Percentiles rank a stretch among this genome's conserved stretches.
These are phyloP conservation scores for Cordyceps cicadae DNA, from an alignment of 2,329 filamentous ascomycete genomes.

Conservation along the genomic window DNA sequence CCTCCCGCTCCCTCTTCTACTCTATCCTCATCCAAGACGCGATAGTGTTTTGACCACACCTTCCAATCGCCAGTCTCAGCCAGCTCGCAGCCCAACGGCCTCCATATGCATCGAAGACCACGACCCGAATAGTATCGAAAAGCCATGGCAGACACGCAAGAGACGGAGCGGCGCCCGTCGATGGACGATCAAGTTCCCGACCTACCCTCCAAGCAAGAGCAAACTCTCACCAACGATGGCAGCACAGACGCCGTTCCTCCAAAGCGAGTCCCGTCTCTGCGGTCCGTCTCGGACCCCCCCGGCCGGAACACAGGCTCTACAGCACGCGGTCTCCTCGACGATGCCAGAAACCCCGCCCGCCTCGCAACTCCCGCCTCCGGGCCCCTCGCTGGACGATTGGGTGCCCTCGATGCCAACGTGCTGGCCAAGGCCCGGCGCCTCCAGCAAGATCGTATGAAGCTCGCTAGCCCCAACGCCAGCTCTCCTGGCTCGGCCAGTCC, in stretches of 20 bases:
- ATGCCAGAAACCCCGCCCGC: slow-evolving; percentile 42
- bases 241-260: slow-evolving; percentile 25
- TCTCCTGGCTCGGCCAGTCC: slow-evolving; percentile 24
- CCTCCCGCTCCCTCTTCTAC: slow-evolving; percentile 12
- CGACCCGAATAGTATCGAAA: background rate
- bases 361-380: slow-evolving; percentile 22
- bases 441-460: slow-evolving; percentile 38
- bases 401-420: slow-evolving; percentile 31
- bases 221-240: background rate
- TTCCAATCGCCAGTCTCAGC: background rate
- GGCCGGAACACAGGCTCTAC: slow-evolving; percentile 78
- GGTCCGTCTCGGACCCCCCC: slow-evolving; percentile 51
- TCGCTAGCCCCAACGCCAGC: slow-evolving; percentile 27
- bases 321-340: slow-evolving; percentile 67
- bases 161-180: background rate
- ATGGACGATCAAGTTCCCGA: background rate
- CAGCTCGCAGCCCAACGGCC: background rate
- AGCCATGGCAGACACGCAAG: background rate
- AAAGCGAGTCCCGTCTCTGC: slow-evolving; percentile 49
- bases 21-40: background rate
- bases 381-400: slow-evolving; percentile 24
- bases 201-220: background rate
- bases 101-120: background rate
- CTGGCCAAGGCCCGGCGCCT: slow-evolving; percentile 42
- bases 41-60: background rate